Conservation (phyloP, 257 asterid genomes). For the Lantana camara region DNA sequence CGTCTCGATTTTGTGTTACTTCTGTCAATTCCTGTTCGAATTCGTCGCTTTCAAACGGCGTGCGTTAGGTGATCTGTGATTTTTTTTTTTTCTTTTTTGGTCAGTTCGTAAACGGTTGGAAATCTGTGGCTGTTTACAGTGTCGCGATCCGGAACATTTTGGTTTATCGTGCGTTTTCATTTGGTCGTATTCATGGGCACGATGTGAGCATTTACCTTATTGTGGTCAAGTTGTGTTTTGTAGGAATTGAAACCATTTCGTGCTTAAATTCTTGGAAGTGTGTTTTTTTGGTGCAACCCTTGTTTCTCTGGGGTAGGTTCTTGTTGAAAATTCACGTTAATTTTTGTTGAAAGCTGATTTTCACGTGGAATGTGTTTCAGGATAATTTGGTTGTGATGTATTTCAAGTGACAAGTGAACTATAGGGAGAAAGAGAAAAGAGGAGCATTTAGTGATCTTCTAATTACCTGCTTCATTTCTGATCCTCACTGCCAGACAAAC, state of each 20-base stretch:
- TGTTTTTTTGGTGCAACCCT: constrained; percentile 7
- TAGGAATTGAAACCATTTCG: constrained; percentile 7
- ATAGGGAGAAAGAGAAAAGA: constrained; percentile 10
- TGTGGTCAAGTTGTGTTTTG: neutral
- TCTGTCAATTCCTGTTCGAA: no score
- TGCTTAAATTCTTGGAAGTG: neutral
- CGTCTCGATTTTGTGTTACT: neutral
- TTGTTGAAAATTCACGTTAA: constrained; percentile 19
- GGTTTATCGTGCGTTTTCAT: neutral
- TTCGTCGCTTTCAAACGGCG: neutral
- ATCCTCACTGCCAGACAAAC: constrained; percentile 11
- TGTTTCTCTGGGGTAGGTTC: neutral
- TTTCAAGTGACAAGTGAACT: constrained; percentile 8
- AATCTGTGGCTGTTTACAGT: neutral
- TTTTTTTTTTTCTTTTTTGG: no score
- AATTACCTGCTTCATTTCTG: constrained; percentile 18
- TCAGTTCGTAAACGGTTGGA: constrained; percentile 12
- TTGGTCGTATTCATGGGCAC: constrained; percentile 6
- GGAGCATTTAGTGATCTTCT: constrained; percentile 2
- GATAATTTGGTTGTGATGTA: constrained; percentile 14
- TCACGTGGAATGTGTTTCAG: constrained; percentile 21
- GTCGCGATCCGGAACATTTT: constrained; percentile 10
- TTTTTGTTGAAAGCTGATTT: constrained; percentile 19
- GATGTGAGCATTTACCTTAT: constrained; percentile 10
- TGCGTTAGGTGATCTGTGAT: constrained; percentile 10